Evolutionary conservation across 1,284 basidiomycete genomes (phyloP).

Genomic region (Phlebopus sp.): DNA sequence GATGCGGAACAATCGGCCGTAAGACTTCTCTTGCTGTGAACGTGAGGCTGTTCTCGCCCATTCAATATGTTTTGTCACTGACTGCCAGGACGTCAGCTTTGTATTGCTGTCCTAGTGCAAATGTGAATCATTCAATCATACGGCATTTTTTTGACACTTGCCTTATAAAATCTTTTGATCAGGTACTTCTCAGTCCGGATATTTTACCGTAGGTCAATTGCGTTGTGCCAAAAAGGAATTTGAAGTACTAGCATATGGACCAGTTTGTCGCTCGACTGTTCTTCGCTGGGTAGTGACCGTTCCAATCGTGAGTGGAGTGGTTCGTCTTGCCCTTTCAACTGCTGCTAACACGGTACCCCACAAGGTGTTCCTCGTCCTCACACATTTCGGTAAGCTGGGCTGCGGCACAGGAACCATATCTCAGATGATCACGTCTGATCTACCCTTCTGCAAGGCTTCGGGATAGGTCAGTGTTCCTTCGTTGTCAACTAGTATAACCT

Average conservation of each 20-base stretch:
- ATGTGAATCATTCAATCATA: constrained; percentile 22
- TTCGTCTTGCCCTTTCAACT: neutral
- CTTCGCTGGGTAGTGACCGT: constrained; percentile 31
- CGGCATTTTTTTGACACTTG: neutral
- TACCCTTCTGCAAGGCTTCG: constrained; percentile 23
- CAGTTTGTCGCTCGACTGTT: constrained; percentile 28
- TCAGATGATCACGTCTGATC: neutral
- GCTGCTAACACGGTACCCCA: neutral
- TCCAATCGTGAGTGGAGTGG: constrained; percentile 22
- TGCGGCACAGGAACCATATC: neutral
- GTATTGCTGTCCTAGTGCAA: constrained; percentile 38
- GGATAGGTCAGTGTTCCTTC: constrained; percentile 29
- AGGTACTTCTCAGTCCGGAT: constrained; percentile 41
- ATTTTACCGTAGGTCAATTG: constrained; percentile 26
- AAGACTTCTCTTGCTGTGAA: constrained; percentile 7
- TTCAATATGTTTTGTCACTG: neutral
- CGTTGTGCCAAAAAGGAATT: neutral
- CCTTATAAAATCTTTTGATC: neutral
- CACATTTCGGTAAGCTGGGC: constrained; percentile 31
- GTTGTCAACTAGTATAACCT: neutral
- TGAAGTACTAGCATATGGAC: neutral
- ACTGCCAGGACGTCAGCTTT: constrained; percentile 16
- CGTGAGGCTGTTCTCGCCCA: neutral
- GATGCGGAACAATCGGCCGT: neutral
- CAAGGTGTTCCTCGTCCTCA: constrained; percentile 27